Evolutionary conservation across 2,329 filamentous ascomycete species (phyloP).

Genomic region (Aureobasidium sp.): DNA sequence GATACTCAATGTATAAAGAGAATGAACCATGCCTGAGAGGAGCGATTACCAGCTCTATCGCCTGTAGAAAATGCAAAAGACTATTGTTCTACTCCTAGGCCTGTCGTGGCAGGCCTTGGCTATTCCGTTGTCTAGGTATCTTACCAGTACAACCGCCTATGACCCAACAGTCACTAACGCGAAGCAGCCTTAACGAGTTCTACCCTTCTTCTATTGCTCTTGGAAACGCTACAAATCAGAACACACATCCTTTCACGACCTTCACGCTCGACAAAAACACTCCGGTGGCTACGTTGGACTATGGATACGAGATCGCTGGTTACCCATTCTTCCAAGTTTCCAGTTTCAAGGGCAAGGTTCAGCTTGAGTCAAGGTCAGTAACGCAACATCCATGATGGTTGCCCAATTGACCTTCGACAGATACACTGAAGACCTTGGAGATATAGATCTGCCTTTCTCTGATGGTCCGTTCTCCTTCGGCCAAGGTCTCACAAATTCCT

Average conservation of each 20-base stretch:
- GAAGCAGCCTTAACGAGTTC: not conserved
- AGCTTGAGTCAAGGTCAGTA: constrained; percentile 26
- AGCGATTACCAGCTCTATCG: not conserved
- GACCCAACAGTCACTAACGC: not conserved
- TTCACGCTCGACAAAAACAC: not conserved
- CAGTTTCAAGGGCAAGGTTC: constrained; percentile 19
- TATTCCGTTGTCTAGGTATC: not conserved
- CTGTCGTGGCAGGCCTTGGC: not conserved
- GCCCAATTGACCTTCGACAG: not conserved
- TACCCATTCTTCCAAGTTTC: constrained; percentile 27
- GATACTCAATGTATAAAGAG: not conserved
- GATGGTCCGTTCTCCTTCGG: constrained; percentile 28
- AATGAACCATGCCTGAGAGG: not conserved
- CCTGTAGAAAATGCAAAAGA: not conserved
- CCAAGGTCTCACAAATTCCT: constrained; percentile 26
- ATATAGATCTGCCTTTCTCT: constrained; percentile 20
- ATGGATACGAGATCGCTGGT: constrained; percentile 27
- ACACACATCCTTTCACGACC: not conserved
- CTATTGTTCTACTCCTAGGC: not conserved
- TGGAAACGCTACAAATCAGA: not conserved
- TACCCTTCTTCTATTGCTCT: not conserved
- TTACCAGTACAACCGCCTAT: no score
- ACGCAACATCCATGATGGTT: not conserved
- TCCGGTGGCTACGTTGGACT: constrained; percentile 21
- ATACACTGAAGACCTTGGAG: constrained; percentile 28